Percentiles rank a stretch among this genome's conserved stretches.
Evolutionary conservation across 176 grass and related monocot species (phyloP).

Genomic region (sorghum (Sorghum bicolor)): DNA sequence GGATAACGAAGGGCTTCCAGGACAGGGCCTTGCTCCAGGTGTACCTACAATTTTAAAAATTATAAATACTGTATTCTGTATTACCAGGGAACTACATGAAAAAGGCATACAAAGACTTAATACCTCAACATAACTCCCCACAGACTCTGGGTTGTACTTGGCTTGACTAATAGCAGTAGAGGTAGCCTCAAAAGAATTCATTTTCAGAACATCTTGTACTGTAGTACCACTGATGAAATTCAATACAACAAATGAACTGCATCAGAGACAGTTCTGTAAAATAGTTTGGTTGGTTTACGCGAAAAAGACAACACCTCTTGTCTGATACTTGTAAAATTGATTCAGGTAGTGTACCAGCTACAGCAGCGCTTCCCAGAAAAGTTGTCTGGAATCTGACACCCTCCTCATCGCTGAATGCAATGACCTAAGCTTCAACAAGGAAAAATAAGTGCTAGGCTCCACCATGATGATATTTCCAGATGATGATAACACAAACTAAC

Average conservation of each 20-base stretch:
- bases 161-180: constrained; percentile 40
- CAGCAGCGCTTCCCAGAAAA: constrained; percentile 94
- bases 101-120: neutral
- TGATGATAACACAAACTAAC: neutral
- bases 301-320: constrained; percentile 72
- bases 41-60: constrained; percentile 40
- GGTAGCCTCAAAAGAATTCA: constrained; percentile 70
- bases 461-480: neutral
- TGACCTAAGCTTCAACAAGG: constrained; percentile 49
- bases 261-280: constrained; percentile 26
- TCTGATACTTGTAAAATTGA: constrained; percentile 88
- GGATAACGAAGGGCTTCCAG: constrained; percentile 86
- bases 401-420: constrained; percentile 98
- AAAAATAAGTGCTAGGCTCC: neutral
- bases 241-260: constrained; percentile 17
- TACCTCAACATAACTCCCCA: constrained; percentile 97
- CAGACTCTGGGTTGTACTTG: constrained; percentile 58
- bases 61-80: neutral
- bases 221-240: constrained; percentile 64
- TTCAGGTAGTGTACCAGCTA: constrained; percentile 90
- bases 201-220: constrained; percentile 67
- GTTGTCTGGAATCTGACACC: constrained; percentile 92
- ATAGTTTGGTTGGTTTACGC: constrained; percentile 13
- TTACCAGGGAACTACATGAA: neutral
- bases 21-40: constrained; percentile 95